phyloP scores from a whole-genome alignment of 441 rosid genomes.

The Populus hybrid region DNA sequence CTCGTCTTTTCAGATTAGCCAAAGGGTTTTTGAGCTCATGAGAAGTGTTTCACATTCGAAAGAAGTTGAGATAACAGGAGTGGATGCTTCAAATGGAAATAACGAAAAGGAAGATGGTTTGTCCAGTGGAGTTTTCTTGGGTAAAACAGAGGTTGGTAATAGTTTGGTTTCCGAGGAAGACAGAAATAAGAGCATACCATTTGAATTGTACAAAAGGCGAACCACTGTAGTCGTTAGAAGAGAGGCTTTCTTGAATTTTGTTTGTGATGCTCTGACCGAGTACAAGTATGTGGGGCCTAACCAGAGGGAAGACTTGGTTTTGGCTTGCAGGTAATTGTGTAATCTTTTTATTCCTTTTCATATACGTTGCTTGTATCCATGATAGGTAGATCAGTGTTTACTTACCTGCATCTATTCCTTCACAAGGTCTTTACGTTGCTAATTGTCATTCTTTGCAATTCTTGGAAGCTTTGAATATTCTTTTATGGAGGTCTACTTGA shows the following conservation, averaged over 20 bases:
- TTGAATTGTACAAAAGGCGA: constrained; percentile 86
- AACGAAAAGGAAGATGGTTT: constrained; percentile 28
- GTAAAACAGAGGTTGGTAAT: constrained; percentile 26
- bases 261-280: too few species aligned
- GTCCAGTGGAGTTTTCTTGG: neutral
- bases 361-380: neutral
- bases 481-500: neutral
- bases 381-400: neutral
- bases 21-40: constrained; percentile 70
- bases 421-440: neutral
- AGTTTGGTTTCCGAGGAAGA: constrained; percentile 32
- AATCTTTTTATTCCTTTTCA: neutral
- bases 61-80: constrained; percentile 27
- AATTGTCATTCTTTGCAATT: neutral
- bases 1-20: constrained; percentile 63
- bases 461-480: neutral
- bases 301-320: constrained; percentile 88
- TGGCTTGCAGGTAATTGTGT: constrained; percentile 83
- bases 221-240: constrained; percentile 74
- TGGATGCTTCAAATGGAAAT: constrained; percentile 33
- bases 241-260: constrained; percentile 65
- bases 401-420: neutral
- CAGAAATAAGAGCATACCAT: constrained; percentile 48
- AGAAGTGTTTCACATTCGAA: constrained; percentile 45
- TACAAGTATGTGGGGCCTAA: constrained; percentile 92